Evolutionary conservation across 192 early-diverging fungal species (phyloP).

Genomic region (Backusella luteola): DNA sequence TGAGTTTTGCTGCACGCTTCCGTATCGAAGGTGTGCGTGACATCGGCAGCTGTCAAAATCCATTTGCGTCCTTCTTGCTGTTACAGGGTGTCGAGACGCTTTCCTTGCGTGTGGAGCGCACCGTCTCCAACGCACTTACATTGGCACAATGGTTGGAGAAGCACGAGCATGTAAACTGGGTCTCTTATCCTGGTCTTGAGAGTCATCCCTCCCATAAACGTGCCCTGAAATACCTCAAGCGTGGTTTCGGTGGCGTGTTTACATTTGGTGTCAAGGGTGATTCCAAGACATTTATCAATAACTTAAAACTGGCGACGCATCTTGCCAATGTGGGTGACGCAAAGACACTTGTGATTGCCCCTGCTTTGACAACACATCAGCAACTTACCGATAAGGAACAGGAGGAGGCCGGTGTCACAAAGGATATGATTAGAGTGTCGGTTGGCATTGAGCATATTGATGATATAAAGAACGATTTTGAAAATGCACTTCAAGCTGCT

Average conservation of each 20-base stretch:
- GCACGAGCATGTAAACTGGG: conserved; percentile 75
- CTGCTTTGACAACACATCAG: conserved; percentile 82
- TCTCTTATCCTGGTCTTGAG: conserved; percentile 86
- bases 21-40: conserved; percentile 84
- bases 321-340: conserved; percentile 93
- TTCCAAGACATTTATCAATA: conserved; percentile 62
- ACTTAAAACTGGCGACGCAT: conserved; percentile 76
- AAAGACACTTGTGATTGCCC: conserved; percentile 83
- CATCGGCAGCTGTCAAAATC: conserved; percentile 80
- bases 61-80: conserved; percentile 84
- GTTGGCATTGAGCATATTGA: conserved; percentile 83
- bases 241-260: conserved; percentile 86
- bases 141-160: conserved; percentile 77
- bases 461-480: conserved; percentile 65
- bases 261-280: conserved; percentile 66
- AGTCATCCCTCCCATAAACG: conserved; percentile 73
- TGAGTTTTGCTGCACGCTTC: conserved; percentile 72
- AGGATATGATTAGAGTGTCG: conserved; percentile 77
- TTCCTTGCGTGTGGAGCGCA: conserved; percentile 81
- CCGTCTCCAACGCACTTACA: conserved; percentile 71
- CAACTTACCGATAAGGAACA: conserved; percentile 84
- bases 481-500: conserved; percentile 43
- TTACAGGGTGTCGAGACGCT: conserved; percentile 89
- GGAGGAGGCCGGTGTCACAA: conserved; percentile 64
- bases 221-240: conserved; percentile 78